phyloP scores from a whole-genome alignment of 2,329 filamentous ascomycete species.

The Penicillium sumatraense region DNA sequence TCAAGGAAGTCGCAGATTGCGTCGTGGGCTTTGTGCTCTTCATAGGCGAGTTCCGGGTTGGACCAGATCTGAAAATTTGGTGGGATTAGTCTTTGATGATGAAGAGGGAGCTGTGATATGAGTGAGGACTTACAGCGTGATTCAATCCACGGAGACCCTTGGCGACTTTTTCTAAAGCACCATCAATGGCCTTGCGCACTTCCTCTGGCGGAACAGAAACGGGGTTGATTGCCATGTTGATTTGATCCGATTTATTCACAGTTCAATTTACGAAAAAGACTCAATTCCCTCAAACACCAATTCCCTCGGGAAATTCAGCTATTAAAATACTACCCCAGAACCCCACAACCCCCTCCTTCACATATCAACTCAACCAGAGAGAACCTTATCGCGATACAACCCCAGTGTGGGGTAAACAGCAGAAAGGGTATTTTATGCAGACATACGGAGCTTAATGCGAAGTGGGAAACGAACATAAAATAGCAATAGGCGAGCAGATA shows the following conservation, averaged over 20 bases:
- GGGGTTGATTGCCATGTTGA: background rate
- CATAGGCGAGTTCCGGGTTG: conserved; percentile 58
- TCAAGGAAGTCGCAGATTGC: conserved; percentile 53
- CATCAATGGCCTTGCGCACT: background rate
- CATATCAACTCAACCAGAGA: background rate
- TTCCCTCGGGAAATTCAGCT: background rate
- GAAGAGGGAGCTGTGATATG: background rate
- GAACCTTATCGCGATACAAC: background rate
- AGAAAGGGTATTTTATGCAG: background rate
- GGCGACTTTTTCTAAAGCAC: background rate
- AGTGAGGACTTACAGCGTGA: background rate
- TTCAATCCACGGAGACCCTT: background rate
- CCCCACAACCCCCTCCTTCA: background rate
- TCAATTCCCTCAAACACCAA: background rate
- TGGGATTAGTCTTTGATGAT: background rate
- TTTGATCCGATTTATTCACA: background rate
- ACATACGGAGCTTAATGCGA: background rate
- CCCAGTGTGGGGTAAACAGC: background rate
- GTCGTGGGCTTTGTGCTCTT: conserved; percentile 59
- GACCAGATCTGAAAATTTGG: conserved; percentile 43
- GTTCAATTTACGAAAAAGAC: background rate
- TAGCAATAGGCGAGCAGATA: background rate
- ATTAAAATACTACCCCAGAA: background rate
- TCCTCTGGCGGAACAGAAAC: background rate
- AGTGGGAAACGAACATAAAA: background rate